phyloP scores from a whole-genome alignment of 164 flowering plant species.

The Sextonia rubra region DNA sequence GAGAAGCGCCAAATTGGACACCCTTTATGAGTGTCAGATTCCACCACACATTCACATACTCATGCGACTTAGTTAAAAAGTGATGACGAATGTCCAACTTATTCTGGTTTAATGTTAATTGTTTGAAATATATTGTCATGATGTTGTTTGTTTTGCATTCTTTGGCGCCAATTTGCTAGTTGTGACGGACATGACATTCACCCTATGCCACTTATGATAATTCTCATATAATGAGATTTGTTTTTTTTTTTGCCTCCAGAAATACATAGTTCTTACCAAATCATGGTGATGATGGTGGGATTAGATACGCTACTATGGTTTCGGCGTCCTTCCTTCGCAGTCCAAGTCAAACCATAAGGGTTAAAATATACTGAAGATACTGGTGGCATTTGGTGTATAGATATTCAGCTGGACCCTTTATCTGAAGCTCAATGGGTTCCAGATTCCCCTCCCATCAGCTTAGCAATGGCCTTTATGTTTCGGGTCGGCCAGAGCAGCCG shows the following conservation, averaged over 20 bases:
- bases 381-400: not conserved
- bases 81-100: not conserved
- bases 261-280: not conserved
- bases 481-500: conserved; percentile 91
- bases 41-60: not conserved
- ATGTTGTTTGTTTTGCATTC: not conserved
- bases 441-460: conserved; percentile 92
- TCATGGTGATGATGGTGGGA: conserved; percentile 1
- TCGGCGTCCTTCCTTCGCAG: not conserved
- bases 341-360: not conserved
- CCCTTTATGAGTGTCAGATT: not conserved
- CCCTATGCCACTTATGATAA: not conserved
- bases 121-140: not conserved
- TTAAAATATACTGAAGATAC: not conserved
- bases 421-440: conserved; percentile 65
- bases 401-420: not conserved
- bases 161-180: not conserved
- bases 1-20: no score
- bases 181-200: not conserved
- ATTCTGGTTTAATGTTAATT: not conserved
- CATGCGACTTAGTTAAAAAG: not conserved
- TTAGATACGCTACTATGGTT: conserved; percentile 1
- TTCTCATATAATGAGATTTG: conserved; percentile 1
- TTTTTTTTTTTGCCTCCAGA: conserved; percentile 6
- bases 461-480: conserved; percentile 88